These are phyloP conservation scores for Colletotrichum godetiae DNA, from an alignment of 2,329 filamentous ascomycete species.

Conservation along the genomic window DNA sequence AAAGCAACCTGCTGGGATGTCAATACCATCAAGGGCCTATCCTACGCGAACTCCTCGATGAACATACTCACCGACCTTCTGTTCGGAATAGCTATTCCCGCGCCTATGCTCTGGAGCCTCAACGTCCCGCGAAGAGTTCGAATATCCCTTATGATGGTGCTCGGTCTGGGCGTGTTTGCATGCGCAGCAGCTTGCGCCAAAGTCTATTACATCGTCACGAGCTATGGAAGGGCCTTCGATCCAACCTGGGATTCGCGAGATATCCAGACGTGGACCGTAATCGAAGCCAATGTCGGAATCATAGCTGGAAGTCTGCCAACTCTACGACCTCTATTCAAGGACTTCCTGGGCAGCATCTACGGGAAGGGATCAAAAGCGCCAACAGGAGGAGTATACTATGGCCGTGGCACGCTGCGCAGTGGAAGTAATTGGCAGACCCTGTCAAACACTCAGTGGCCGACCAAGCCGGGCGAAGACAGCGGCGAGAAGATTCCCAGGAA, in stretches of 20 bases:
- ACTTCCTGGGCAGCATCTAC: conserved; percentile 45
- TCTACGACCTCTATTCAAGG: conserved; percentile 48
- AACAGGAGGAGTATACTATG: conserved; percentile 41
- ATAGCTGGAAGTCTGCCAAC: conserved; percentile 49
- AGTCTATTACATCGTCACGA: conserved; percentile 46
- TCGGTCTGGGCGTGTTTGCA: conserved; percentile 57
- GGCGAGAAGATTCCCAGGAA: conserved; percentile 44
- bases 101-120: conserved; percentile 51
- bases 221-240: conserved; percentile 52
- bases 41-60: conserved; percentile 53
- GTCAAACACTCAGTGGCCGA: conserved; percentile 37
- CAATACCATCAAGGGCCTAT: conserved; percentile 51
- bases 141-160: conserved; percentile 51
- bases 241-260: conserved; percentile 58
- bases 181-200: conserved; percentile 56
- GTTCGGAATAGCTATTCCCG: conserved; percentile 52
- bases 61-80: conserved; percentile 51
- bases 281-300: conserved; percentile 51
- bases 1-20: conserved; percentile 54
- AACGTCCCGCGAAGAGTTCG: conserved; percentile 56
- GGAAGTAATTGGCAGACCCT: conserved; percentile 41
- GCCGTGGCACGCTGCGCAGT: conserved; percentile 38
- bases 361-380: conserved; percentile 44
- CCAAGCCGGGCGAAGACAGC: conserved; percentile 41
- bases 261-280: conserved; percentile 59